Evolutionary conservation across 768 basidiomycete genomes (phyloP).

Genomic region (Exsudoporus frostii): DNA sequence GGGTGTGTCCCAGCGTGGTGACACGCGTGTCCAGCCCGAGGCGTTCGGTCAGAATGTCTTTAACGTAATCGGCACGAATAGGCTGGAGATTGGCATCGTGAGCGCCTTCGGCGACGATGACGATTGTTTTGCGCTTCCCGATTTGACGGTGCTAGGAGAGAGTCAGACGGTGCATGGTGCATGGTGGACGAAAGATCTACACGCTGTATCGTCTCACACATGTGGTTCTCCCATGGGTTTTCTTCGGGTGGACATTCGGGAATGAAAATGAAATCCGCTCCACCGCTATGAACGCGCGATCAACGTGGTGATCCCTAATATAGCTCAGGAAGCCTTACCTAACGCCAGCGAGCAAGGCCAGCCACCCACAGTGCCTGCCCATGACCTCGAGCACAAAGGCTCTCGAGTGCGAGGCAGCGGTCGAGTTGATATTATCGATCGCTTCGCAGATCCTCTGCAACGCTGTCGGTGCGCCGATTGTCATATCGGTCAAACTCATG

Average conservation of each 20-base stretch:
- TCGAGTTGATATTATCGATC: conserved; percentile 97
- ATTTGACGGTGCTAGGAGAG: conserved; percentile 72
- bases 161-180: background rate
- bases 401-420: conserved; percentile 91
- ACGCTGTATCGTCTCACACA: conserved; percentile 81
- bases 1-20: conserved; percentile 95
- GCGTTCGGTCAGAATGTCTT: conserved; percentile 79
- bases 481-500: conserved; percentile 96
- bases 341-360: conserved; percentile 89
- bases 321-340: conserved; percentile 47
- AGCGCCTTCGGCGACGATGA: conserved; percentile 97
- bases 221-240: conserved; percentile 85
- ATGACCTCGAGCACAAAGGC: conserved; percentile 99
- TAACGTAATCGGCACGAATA: conserved; percentile 90
- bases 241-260: conserved; percentile 84
- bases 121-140: conserved; percentile 97
- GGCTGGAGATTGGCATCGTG: conserved; percentile 84
- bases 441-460: conserved; percentile 96
- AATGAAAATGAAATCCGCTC: conserved; percentile 97
- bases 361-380: conserved; percentile 99
- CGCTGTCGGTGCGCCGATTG: conserved; percentile 95
- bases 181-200: conserved; percentile 42
- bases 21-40: conserved; percentile 94
- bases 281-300: conserved; percentile 48
- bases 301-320: background rate